Conservation (phyloP, 1,284 basidiomycete genomes). For the Fomitopsis pinicola region DNA sequence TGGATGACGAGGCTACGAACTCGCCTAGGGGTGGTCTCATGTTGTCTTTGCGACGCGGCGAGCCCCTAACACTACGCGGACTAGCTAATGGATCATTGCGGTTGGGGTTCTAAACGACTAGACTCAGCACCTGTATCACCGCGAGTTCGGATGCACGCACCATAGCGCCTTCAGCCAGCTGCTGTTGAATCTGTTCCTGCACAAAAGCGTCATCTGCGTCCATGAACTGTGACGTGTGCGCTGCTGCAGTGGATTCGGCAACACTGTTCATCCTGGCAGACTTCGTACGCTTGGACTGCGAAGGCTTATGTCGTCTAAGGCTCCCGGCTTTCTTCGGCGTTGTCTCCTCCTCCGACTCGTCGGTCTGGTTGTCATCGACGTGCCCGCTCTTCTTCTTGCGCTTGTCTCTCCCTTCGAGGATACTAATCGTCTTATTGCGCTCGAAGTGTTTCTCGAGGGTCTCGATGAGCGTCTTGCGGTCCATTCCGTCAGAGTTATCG, state of each 20-base stretch:
- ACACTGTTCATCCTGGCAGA: conserved; percentile 30
- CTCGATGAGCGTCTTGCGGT: conserved; percentile 78
- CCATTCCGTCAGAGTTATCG: conserved; percentile 61
- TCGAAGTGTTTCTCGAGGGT: conserved; percentile 82
- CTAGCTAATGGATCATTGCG: conserved; percentile 53
- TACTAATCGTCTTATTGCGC: conserved; percentile 80
- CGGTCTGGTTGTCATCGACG: conserved; percentile 9
- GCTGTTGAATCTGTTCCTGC: conserved; percentile 79
- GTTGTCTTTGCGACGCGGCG: conserved; percentile 46
- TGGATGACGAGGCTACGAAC: conserved; percentile 27
- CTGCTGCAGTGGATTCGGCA: conserved; percentile 41
- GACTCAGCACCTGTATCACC: background rate
- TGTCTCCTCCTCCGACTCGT: conserved; percentile 32
- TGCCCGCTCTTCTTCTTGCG: conserved; percentile 27
- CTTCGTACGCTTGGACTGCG: conserved; percentile 30
- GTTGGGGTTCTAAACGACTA: conserved; percentile 42
- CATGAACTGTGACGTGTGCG: conserved; percentile 80
- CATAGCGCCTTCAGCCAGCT: conserved; percentile 71
- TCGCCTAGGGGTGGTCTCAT: conserved; percentile 29
- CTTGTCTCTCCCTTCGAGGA: conserved; percentile 70
- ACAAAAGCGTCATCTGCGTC: conserved; percentile 89
- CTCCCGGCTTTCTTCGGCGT: conserved; percentile 50
- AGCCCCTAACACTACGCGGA: conserved; percentile 62
- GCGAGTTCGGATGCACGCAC: conserved; percentile 34
- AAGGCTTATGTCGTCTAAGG: conserved; percentile 33